Evolutionary conservation across 371 early-diverging fungal species (phyloP).

Genomic region (Rhizopus sp.): DNA sequence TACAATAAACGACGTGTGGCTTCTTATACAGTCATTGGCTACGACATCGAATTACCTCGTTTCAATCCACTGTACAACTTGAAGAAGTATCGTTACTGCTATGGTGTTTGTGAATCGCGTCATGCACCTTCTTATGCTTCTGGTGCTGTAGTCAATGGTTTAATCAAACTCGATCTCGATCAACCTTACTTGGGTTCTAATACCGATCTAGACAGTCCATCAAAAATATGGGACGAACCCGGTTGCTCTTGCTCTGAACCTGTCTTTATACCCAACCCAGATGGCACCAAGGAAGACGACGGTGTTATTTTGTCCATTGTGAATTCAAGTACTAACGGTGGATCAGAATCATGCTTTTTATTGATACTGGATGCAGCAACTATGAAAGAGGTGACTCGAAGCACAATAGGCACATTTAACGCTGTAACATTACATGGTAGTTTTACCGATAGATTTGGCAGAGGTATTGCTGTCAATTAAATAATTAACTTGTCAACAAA

Average conservation of each 20-base stretch:
- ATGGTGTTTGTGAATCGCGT: slow-evolving; percentile 56
- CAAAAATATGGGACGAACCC: slow-evolving; percentile 49
- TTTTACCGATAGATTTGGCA: slow-evolving; percentile 42
- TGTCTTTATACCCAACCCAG: slow-evolving; percentile 60
- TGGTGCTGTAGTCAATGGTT: slow-evolving; percentile 51
- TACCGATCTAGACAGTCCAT: slow-evolving; percentile 30
- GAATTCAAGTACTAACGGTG: slow-evolving; percentile 36
- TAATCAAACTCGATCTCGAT: slow-evolving; percentile 60
- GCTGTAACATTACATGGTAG: slow-evolving; percentile 48
- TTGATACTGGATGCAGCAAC: slow-evolving; percentile 62
- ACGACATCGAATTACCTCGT: slow-evolving; percentile 62
- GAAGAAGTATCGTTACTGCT: slow-evolving; percentile 55
- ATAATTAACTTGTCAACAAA: slow-evolving; percentile 6
- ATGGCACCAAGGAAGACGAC: slow-evolving; percentile 63
- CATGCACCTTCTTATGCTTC: slow-evolving; percentile 48
- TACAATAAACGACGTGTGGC: slow-evolving; percentile 47
- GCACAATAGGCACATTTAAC: slow-evolving; percentile 47
- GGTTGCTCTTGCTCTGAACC: slow-evolving; percentile 72
- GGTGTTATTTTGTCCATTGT: slow-evolving; percentile 66
- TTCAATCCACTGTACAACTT: slow-evolving; percentile 55
- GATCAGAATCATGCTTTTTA: slow-evolving; percentile 54
- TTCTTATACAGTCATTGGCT: slow-evolving; percentile 40
- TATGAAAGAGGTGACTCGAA: slow-evolving; percentile 59
- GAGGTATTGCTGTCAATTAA: slow-evolving; percentile 44
- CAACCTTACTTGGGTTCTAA: slow-evolving; percentile 34